Evolutionary conservation across 2,329 filamentous ascomycete genomes (phyloP).

Genomic region (Mariannaea elegans): DNA sequence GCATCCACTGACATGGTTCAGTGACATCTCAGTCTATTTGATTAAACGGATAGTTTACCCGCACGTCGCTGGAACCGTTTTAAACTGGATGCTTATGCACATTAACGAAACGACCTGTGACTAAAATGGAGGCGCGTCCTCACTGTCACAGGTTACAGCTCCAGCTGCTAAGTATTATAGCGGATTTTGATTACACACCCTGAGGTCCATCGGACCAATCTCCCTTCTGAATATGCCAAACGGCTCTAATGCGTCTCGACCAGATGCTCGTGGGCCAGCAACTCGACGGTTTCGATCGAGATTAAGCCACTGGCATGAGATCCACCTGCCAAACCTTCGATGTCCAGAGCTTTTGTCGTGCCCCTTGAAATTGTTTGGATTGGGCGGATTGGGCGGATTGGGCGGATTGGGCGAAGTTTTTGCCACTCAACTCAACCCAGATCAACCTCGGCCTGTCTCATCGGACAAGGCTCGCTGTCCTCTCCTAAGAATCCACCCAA

Average conservation of each 20-base stretch:
- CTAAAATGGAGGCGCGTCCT: neutral
- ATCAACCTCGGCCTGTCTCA: slow-evolving; percentile 4
- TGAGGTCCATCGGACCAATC: neutral
- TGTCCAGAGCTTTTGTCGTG: slow-evolving; percentile 10
- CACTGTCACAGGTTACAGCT: neutral
- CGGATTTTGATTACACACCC: neutral
- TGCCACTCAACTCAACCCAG: neutral
- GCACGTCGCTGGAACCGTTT: slow-evolving; percentile 29
- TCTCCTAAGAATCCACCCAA: no score
- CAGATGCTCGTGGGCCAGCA: slow-evolving; percentile 9
- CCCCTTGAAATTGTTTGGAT: neutral
- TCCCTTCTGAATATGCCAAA: neutral
- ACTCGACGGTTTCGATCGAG: slow-evolving; percentile 28
- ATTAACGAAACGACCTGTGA: neutral
- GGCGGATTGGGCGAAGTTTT: neutral
- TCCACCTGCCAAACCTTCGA: slow-evolving; percentile 35
- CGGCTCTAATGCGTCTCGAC: slow-evolving; percentile 26
- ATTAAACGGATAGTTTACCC: slow-evolving; percentile 11
- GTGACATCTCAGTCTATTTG: slow-evolving; percentile 23
- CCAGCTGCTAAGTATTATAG: neutral
- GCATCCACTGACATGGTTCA: neutral
- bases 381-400: neutral
- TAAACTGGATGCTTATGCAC: slow-evolving; percentile 26
- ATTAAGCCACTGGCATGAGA: slow-evolving; percentile 34
- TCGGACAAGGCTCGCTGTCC: neutral